Evolutionary conservation across 805 yeast species (phyloP).

Genomic region (Zygosaccharomyces pseudorouxii): DNA sequence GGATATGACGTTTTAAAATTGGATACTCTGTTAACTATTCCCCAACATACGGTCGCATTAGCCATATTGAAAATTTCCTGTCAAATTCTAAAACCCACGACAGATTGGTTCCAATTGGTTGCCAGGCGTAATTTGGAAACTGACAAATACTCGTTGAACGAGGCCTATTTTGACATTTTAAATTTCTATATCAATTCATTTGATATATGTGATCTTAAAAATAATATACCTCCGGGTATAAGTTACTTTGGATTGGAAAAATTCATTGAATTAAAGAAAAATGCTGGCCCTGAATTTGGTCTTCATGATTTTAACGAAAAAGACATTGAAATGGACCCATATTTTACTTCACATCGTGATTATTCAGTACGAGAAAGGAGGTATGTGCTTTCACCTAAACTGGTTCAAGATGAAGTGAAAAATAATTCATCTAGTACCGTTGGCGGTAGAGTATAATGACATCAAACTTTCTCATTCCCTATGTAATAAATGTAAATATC

Average conservation of each 20-base stretch:
- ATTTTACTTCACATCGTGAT: conserved; percentile 38
- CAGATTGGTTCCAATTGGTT: conserved; percentile 19
- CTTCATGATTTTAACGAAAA: conserved; percentile 28
- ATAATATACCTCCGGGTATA: conserved; percentile 32
- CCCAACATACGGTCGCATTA: conserved; percentile 72
- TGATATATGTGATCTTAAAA: conserved; percentile 47
- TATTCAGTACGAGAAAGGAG: conserved; percentile 43
- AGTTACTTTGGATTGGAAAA: conserved; percentile 28
- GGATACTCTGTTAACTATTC: conserved; percentile 60
- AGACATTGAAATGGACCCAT: conserved; percentile 42
- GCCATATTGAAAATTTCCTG: conserved; percentile 60
- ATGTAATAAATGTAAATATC: conserved; percentile 45
- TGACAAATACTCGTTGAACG: conserved; percentile 35
- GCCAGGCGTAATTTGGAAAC: conserved; percentile 29
- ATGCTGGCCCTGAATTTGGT: conserved; percentile 38
- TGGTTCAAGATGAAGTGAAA: conserved; percentile 19
- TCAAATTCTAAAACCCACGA: conserved; percentile 37
- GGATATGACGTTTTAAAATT: conserved; percentile 70
- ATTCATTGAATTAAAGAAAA: conserved; percentile 43
- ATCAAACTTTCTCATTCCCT: conserved; percentile 3
- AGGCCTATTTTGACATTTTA: conserved; percentile 53
- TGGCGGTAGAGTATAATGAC: not conserved
- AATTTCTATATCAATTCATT: conserved; percentile 58
- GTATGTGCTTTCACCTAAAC: conserved; percentile 40
- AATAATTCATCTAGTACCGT: not conserved